phyloP scores from a whole-genome alignment of 2,329 filamentous ascomycete species.

The Fusarium bulbicola region DNA sequence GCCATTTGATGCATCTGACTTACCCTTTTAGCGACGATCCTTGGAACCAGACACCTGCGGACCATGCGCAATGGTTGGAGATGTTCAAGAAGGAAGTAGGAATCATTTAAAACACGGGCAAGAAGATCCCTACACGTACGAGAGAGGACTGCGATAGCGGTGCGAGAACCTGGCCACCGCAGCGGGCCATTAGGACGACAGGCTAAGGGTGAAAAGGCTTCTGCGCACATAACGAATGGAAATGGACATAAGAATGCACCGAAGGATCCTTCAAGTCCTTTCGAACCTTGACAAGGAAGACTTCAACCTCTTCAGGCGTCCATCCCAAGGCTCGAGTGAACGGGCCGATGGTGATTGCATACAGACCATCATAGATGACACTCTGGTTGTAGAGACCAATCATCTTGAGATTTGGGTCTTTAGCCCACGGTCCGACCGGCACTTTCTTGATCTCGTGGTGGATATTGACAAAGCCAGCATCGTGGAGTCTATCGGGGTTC shows the following conservation, averaged over 20 bases:
- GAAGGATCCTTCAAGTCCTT: slow-evolving; percentile 45
- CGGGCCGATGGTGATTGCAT: slow-evolving; percentile 47
- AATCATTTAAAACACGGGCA: slow-evolving; percentile 42
- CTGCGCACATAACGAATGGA: slow-evolving; percentile 27
- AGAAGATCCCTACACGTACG: no score
- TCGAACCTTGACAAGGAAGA: slow-evolving; percentile 47
- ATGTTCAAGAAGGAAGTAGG: slow-evolving; percentile 64
- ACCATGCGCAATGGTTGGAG: slow-evolving; percentile 65
- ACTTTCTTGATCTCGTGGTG: slow-evolving; percentile 53
- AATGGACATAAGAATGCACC: slow-evolving; percentile 29
- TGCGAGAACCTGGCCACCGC: no score
- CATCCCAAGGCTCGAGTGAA: slow-evolving; percentile 48
- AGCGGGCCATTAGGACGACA: not conserved
- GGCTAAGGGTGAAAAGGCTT: not conserved
- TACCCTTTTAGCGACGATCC: slow-evolving; percentile 59
- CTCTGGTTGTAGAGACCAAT: slow-evolving; percentile 50
- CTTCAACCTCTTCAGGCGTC: slow-evolving; percentile 46
- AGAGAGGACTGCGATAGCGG: no score
- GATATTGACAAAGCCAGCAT: slow-evolving; percentile 54
- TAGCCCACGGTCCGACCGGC: slow-evolving; percentile 59
- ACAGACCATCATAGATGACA: slow-evolving; percentile 43
- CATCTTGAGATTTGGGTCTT: slow-evolving; percentile 55
- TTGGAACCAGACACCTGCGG: slow-evolving; percentile 66
- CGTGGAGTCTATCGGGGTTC: slow-evolving; percentile 39
- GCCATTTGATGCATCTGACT: not conserved